These are phyloP conservation scores for Paraphoma chrysanthemicola DNA, from an alignment of 2,329 filamentous ascomycete species.

Conservation along the genomic window DNA sequence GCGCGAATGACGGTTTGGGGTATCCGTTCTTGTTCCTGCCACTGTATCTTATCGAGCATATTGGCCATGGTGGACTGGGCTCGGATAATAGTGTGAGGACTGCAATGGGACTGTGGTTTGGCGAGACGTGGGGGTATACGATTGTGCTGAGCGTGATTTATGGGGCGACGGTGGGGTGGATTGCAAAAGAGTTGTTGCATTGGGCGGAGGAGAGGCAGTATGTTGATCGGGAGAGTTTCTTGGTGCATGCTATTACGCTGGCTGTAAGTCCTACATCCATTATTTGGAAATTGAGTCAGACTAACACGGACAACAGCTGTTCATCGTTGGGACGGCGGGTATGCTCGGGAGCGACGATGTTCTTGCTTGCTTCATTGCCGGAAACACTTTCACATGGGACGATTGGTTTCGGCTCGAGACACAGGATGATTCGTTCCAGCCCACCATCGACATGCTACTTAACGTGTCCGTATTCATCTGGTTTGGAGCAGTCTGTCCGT, in stretches of 20 bases:
- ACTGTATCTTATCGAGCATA: constrained; percentile 82
- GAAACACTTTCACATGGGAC: constrained; percentile 90
- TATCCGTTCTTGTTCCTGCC: constrained; percentile 90
- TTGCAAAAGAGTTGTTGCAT: constrained; percentile 81
- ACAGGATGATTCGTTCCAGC: constrained; percentile 88
- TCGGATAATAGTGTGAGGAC: constrained; percentile 60
- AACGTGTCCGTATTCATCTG: constrained; percentile 90
- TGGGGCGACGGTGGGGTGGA: constrained; percentile 77
- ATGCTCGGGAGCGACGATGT: constrained; percentile 90
- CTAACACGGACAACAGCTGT: constrained; percentile 59
- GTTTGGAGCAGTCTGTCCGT: constrained; percentile 76
- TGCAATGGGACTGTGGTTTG: constrained; percentile 83
- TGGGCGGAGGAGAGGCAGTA: constrained; percentile 83
- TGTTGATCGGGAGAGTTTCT: constrained; percentile 85
- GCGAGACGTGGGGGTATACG: constrained; percentile 83
- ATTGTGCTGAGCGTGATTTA: constrained; percentile 81
- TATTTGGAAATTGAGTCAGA: not conserved
- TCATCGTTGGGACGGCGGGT: constrained; percentile 85
- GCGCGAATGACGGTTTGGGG: constrained; percentile 86
- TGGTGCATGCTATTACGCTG: constrained; percentile 84
- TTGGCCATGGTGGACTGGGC: constrained; percentile 62
- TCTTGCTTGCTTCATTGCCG: constrained; percentile 89
- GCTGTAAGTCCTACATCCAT: constrained; percentile 59
- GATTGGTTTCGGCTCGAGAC: constrained; percentile 81
- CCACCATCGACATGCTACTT: constrained; percentile 92